A percentile compares a stretch with the other conserved stretches of the same genome.
These are phyloP conservation scores for Sordariomycetes sp. DNA, from an alignment of 2,329 filamentous ascomycete genomes.

Conservation along the genomic window DNA sequence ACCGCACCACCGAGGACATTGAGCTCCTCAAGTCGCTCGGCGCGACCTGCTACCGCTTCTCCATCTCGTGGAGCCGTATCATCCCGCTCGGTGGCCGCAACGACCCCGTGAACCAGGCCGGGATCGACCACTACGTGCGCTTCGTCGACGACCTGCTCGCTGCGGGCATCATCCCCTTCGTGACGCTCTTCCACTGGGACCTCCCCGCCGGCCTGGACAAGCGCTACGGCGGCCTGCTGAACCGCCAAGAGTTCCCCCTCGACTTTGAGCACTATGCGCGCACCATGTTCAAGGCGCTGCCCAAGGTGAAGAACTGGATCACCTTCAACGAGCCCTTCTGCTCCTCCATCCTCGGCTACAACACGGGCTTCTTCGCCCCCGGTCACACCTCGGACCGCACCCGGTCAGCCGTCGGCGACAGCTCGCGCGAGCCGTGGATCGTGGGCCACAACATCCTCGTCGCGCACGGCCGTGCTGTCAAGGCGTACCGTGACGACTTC, in stretches of 20 bases:
- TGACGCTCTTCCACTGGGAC: constrained; percentile 85
- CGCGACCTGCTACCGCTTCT: constrained; percentile 70
- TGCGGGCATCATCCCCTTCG: constrained; percentile 65
- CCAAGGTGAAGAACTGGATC: constrained; percentile 77
- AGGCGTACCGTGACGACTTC: constrained; percentile 73
- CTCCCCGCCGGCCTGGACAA: constrained; percentile 65
- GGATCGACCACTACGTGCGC: constrained; percentile 64
- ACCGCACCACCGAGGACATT: constrained; percentile 66
- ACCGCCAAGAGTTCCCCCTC: constrained; percentile 68
- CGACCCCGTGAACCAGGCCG: constrained; percentile 68
- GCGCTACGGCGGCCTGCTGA: constrained; percentile 69
- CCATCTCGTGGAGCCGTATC: constrained; percentile 71
- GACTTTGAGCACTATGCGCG: constrained; percentile 73
- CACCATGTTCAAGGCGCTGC: constrained; percentile 59
- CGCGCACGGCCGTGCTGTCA: constrained; percentile 69
- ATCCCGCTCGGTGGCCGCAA: constrained; percentile 75
- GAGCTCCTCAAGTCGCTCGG: constrained; percentile 61
- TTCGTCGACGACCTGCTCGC: constrained; percentile 67
- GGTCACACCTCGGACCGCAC: constrained; percentile 66
- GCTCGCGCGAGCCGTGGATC: constrained; percentile 66
- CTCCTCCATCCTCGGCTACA: constrained; percentile 69
- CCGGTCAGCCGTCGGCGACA: constrained; percentile 60
- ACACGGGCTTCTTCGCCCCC: constrained; percentile 64
- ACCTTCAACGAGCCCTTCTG: constrained; percentile 90
- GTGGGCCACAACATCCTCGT: constrained; percentile 71